Conservation (phyloP, 176 grass and related monocot genomes). For the Musa troglodytarum region DNA sequence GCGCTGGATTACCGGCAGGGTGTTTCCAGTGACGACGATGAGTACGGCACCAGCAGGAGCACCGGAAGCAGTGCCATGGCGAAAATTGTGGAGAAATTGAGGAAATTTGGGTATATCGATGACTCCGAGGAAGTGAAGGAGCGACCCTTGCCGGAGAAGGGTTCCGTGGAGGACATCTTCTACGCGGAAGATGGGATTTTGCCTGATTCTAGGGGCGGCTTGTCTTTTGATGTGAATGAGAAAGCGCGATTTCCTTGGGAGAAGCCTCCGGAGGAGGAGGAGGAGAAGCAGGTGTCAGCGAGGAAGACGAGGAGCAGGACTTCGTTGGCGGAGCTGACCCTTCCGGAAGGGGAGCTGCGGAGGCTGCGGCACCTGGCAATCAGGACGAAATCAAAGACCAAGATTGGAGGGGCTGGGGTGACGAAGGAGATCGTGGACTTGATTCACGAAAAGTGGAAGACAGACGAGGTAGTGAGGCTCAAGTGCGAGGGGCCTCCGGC, state of each 20-base stretch:
- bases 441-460: constrained; percentile 83
- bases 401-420: constrained; percentile 66
- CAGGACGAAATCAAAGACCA: constrained; percentile 62
- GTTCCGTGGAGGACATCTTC: constrained; percentile 84
- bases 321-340: constrained; percentile 75
- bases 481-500: constrained; percentile 69
- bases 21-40: constrained; percentile 56
- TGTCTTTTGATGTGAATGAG: constrained; percentile 34
- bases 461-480: constrained; percentile 72
- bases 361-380: constrained; percentile 69
- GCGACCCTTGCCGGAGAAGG: constrained; percentile 39
- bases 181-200: constrained; percentile 64
- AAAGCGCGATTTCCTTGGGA: constrained; percentile 87
- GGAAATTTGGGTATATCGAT: constrained; percentile 50
- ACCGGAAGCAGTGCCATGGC: constrained; percentile 64
- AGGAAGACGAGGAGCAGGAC: constrained; percentile 37
- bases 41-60: constrained; percentile 50
- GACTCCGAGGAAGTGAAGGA: constrained; percentile 25
- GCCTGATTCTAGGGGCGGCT: constrained; percentile 51
- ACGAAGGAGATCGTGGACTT: constrained; percentile 63
- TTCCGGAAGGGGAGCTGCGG: constrained; percentile 64
- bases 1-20: constrained; percentile 53
- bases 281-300: constrained; percentile 6
- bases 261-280: constrained; percentile 22
- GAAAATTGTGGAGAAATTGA: constrained; percentile 70